A percentile compares a stretch with the other conserved stretches of the same genome.
These are phyloP conservation scores for Plasmodium yoelii DNA, from an alignment of 169 alveolate species.

Conservation along the genomic window DNA sequence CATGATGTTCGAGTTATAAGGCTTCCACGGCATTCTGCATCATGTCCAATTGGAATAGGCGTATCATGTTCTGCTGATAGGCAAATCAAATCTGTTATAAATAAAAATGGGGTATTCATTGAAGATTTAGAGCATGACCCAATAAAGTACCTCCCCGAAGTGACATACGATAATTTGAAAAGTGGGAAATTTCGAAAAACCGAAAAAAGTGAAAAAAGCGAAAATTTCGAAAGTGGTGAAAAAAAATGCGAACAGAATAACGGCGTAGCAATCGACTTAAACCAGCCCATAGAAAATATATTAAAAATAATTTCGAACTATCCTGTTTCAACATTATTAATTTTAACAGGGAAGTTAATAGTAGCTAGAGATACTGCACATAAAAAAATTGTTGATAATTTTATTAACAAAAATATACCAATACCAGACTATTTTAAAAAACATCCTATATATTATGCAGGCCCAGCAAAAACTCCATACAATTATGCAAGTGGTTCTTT, in stretches of 20 bases:
- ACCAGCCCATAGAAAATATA: slow-evolving; percentile 86
- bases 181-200: no score
- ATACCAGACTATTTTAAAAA: slow-evolving; percentile 88
- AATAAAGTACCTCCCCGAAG: slow-evolving; percentile 82
- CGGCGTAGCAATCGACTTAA: slow-evolving; percentile 78
- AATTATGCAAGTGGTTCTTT: slow-evolving; percentile 90
- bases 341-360: slow-evolving; percentile 85
- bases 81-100: slow-evolving; percentile 85
- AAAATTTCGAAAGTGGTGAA: no score
- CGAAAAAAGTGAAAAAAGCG: no score
- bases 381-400: slow-evolving; percentile 84
- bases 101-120: slow-evolving; percentile 86
- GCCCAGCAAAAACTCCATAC: slow-evolving; percentile 91
- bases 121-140: slow-evolving; percentile 91
- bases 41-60: slow-evolving; percentile 92
- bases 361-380: slow-evolving; percentile 94
- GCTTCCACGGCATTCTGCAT: slow-evolving; percentile 93
- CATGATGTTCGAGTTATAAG: slow-evolving; percentile 93
- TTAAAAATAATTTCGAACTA: slow-evolving; percentile 78
- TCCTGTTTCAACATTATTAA: slow-evolving; percentile 87
- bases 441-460: slow-evolving; percentile 92
- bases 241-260: not conserved
- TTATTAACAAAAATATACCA: slow-evolving; percentile 81
- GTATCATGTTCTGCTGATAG: slow-evolving; percentile 94
- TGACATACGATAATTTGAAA: slow-evolving; percentile 28